phyloP scores from a whole-genome alignment of 2,329 filamentous ascomycete species.

The Colletotrichum tabaci region DNA sequence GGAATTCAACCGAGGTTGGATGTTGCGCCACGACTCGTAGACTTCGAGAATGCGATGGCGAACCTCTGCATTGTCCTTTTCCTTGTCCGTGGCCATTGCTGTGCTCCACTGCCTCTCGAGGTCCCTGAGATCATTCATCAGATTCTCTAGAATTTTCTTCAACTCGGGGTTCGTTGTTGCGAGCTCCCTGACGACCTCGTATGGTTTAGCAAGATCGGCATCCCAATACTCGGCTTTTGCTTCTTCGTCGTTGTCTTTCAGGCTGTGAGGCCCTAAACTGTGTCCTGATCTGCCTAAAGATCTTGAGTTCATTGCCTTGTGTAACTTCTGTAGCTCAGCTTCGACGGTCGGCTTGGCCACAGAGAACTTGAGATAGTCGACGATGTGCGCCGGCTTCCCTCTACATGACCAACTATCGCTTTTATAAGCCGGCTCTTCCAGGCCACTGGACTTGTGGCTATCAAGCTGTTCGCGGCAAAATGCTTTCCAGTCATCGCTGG shows the following conservation, averaged over 20 bases:
- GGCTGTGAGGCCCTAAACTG: background rate
- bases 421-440: constrained; percentile 62
- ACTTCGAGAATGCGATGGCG: constrained; percentile 52
- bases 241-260: background rate
- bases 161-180: constrained; percentile 48
- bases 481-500: constrained; percentile 55
- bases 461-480: constrained; percentile 52
- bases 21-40: constrained; percentile 59
- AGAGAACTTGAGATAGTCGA: constrained; percentile 74
- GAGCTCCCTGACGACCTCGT: constrained; percentile 53
- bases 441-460: background rate
- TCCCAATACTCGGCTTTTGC: constrained; percentile 51
- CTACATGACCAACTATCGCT: constrained; percentile 49
- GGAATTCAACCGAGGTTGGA: constrained; percentile 51
- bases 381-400: constrained; percentile 62
- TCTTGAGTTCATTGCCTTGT: constrained; percentile 39
- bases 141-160: constrained; percentile 50
- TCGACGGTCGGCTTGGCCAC: constrained; percentile 63
- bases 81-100: background rate
- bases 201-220: constrained; percentile 53
- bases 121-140: constrained; percentile 53
- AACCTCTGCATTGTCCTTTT: constrained; percentile 41
- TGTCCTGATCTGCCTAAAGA: background rate
- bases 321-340: constrained; percentile 53
- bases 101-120: constrained; percentile 53